Base-by-base conservation (phyloP, 225 moss, liverwort and hornwort species). In the Takakia lepidozioides region DNA sequence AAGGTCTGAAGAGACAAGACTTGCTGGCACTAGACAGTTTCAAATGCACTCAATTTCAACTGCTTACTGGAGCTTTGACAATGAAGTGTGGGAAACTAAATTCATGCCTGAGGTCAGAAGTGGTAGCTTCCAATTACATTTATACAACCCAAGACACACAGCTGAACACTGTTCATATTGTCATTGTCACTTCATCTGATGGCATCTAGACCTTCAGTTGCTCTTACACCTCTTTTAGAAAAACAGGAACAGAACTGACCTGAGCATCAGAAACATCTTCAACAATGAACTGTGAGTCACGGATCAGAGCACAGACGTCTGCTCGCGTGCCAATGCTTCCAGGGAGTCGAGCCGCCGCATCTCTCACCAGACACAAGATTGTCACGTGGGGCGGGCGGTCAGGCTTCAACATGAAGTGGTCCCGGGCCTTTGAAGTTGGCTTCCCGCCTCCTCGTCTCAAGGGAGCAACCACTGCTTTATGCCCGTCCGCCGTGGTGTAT, bases 281-380 rank as follows among this genome's bases (percentile, higher is more conserved):
- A 75, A 83, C 73, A 35, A 87, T 83, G 61, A 75, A 87, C 49
- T 87, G 83, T 3, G 87, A 87, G 48, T 87, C 87, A 61, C 83
- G 80, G 49, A 83, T 87, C 32, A 87, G 63, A 34, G 80, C 82
- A 66, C 87, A 83, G 38, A 87, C 83, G 51, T 87, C 87, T 47
- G 83, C 87, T 48, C 87, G 79, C 53, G 87, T 87, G 57, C 83
- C 83, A 63, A 87, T 80, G 61, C 87, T 87, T 44, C 80, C 83
- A 63, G 87, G 87, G 53, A 87, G 76, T 53, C 87, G 76, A 49
- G 87, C 83, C 27, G 83, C 87, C 22, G 87, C 87, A 62, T 87
- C 87, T 61, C 87, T 73, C 51, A 83, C 87, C 41, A 87, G 77
- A 59, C 87, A 87, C 60, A 87, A 71, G 27, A 87, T 87, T 32